Evolutionary conservation across 1,284 basidiomycete genomes (phyloP).

Genomic region (Ustilago crameri): DNA sequence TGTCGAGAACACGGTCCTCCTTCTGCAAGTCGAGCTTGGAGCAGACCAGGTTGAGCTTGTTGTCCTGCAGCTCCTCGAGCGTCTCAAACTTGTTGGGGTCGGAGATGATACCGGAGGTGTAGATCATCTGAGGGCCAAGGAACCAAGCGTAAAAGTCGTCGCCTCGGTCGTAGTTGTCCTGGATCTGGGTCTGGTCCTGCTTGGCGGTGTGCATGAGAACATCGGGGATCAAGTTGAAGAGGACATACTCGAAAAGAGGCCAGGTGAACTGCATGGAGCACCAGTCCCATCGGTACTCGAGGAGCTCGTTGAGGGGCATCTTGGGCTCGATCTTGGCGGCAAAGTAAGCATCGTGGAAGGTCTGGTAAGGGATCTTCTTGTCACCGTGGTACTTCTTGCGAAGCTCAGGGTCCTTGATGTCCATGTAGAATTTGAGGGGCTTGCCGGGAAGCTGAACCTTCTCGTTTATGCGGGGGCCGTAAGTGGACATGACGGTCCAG

Average conservation of each 20-base stretch:
- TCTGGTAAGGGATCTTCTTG: constrained; percentile 96
- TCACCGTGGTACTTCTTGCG: constrained; percentile 78
- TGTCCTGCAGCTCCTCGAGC: constrained; percentile 96
- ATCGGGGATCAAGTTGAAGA: constrained; percentile 88
- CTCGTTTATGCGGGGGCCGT: constrained; percentile 84
- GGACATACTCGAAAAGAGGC: constrained; percentile 93
- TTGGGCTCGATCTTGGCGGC: constrained; percentile 96
- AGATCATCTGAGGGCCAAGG: constrained; percentile 95
- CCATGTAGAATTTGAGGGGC: constrained; percentile 85
- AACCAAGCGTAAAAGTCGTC: constrained; percentile 75
- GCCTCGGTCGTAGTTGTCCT: constrained; percentile 93
- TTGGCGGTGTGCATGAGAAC: constrained; percentile 87
- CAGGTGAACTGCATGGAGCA: constrained; percentile 83
- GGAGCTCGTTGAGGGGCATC: constrained; percentile 88
- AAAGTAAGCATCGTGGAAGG: constrained; percentile 98
- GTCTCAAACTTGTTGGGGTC: constrained; percentile 82
- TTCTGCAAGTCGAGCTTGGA: constrained; percentile 90
- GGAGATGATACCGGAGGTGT: constrained; percentile 90
- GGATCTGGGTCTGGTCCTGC: constrained; percentile 95
- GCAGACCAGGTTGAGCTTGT: constrained; percentile 95
- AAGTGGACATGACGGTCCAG: constrained; percentile 87
- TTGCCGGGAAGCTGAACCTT: constrained; percentile 84
- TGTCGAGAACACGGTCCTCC: constrained; percentile 84
- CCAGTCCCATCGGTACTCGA: constrained; percentile 97
- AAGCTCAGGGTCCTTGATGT: constrained; percentile 84